Conservation (phyloP, 371 early-diverging fungal species). For the Conidiobolus incongruus region DNA sequence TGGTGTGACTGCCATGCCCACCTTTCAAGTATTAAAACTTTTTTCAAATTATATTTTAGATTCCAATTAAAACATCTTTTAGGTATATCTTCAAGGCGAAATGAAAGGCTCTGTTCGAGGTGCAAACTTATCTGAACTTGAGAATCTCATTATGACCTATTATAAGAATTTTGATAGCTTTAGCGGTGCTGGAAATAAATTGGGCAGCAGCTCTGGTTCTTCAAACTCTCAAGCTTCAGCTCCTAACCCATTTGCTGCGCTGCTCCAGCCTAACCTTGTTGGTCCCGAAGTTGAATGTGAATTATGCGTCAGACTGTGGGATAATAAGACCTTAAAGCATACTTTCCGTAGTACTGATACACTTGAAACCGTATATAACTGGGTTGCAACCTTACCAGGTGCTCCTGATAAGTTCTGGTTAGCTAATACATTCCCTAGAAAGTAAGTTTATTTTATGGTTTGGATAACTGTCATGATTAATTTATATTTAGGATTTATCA, state of each 20-base stretch:
- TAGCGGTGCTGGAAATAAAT: constrained; percentile 2
- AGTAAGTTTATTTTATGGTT: neutral
- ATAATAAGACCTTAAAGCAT: neutral
- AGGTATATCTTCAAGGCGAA: constrained; percentile 1
- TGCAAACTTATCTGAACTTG: constrained; percentile 1
- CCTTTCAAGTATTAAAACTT: neutral
- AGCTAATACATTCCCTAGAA: neutral
- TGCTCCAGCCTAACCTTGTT: neutral
- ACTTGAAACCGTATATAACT: neutral
- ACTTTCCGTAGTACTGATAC: neutral
- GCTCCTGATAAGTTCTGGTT: neutral
- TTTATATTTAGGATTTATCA: neutral
- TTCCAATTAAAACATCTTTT: neutral
- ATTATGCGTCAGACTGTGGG: neutral
- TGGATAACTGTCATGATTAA: neutral
- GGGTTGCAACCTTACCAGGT: neutral
- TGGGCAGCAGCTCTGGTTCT: neutral
- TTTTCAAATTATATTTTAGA: neutral
- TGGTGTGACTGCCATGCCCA: constrained; percentile 5
- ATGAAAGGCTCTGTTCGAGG: constrained; percentile 2
- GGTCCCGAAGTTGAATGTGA: neutral
- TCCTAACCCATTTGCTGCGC: neutral
- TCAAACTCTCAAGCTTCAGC: neutral
- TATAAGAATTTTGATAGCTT: constrained; percentile 3
- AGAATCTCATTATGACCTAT: constrained; percentile 1